These are phyloP conservation scores for Erigeron canadensis DNA, from an alignment of 129 eudicot genomes.

Conservation along the genomic window DNA sequence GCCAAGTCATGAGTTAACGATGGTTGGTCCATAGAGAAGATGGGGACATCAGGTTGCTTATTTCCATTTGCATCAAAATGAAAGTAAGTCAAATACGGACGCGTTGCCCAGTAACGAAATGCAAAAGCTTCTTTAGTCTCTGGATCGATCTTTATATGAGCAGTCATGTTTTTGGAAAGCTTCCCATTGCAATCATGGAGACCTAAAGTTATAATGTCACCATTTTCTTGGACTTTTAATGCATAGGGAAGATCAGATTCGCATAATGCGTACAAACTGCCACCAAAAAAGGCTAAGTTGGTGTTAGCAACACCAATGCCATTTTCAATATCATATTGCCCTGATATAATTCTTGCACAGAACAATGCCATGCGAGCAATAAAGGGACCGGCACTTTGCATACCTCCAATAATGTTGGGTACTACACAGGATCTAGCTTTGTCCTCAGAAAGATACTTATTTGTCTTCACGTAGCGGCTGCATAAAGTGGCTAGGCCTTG, in stretches of 20 bases:
- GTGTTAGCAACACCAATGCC: conserved; percentile 26
- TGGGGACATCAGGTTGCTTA: conserved; percentile 24
- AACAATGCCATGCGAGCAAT: neutral
- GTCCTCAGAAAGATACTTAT: conserved; percentile 39
- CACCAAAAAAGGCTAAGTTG: neutral
- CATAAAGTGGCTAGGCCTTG: conserved; percentile 46
- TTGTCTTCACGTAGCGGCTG: conserved; percentile 51
- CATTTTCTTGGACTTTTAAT: conserved; percentile 7
- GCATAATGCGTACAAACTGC: neutral
- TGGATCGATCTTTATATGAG: conserved; percentile 21
- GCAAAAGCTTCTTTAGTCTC: conserved; percentile 9
- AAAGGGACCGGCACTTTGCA: conserved; percentile 2
- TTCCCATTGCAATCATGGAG: conserved; percentile 2
- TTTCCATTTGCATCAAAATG: conserved; percentile 12
- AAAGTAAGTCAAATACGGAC: conserved; percentile 14
- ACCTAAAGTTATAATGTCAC: conserved; percentile 19
- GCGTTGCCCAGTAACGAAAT: conserved; percentile 7
- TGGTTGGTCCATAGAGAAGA: conserved; percentile 25
- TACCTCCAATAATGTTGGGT: conserved; percentile 43
- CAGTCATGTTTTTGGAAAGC: conserved; percentile 11
- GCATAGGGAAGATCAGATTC: conserved; percentile 23
- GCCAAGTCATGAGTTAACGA: conserved; percentile 38
- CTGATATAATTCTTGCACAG: neutral
- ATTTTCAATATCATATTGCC: neutral
- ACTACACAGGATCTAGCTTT: conserved; percentile 22